Conservation (phyloP, 2,329 filamentous ascomycete species). For the Hawksworthiomyces lignivorus region DNA sequence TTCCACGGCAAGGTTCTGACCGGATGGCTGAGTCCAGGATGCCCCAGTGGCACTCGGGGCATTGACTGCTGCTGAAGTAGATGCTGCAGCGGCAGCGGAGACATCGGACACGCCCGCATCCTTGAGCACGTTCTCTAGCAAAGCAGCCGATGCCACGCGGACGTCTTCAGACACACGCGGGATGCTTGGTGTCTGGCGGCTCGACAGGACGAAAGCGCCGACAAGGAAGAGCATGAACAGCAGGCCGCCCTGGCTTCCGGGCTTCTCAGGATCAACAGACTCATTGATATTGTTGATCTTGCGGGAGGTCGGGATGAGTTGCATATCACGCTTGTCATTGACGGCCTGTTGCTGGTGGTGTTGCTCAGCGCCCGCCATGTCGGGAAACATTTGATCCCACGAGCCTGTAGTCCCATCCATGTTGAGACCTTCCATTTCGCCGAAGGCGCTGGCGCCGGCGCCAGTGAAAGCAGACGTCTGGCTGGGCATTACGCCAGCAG, state of each 20-base stretch:
- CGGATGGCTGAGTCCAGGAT: conserved; percentile 19
- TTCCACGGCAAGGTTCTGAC: conserved; percentile 32
- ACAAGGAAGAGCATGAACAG: conserved; percentile 95
- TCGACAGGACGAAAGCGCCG: conserved; percentile 91
- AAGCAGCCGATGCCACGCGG: conserved; percentile 66
- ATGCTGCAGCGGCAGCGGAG: not conserved
- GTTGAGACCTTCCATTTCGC: conserved; percentile 74
- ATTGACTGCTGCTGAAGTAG: conserved; percentile 1
- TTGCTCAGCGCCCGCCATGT: conserved; percentile 52
- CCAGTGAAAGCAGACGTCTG: conserved; percentile 41
- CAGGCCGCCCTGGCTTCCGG: conserved; percentile 69
- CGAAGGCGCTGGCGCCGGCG: conserved; percentile 37
- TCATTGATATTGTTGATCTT: conserved; percentile 45
- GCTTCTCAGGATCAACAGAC: conserved; percentile 49
- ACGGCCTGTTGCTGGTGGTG: conserved; percentile 24
- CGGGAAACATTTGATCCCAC: conserved; percentile 77
- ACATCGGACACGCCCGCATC: conserved; percentile 55
- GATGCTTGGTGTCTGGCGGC: conserved; percentile 65
- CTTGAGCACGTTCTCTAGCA: conserved; percentile 75
- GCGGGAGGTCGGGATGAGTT: conserved; percentile 33
- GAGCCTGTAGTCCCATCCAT: conserved; percentile 55
- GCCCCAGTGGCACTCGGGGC: not conserved
- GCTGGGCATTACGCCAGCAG: conserved; percentile 23
- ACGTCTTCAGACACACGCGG: conserved; percentile 75
- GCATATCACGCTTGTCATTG: conserved; percentile 52